phyloP scores from a whole-genome alignment of 805 yeast species.

The Ogataea nitratoaversa region DNA sequence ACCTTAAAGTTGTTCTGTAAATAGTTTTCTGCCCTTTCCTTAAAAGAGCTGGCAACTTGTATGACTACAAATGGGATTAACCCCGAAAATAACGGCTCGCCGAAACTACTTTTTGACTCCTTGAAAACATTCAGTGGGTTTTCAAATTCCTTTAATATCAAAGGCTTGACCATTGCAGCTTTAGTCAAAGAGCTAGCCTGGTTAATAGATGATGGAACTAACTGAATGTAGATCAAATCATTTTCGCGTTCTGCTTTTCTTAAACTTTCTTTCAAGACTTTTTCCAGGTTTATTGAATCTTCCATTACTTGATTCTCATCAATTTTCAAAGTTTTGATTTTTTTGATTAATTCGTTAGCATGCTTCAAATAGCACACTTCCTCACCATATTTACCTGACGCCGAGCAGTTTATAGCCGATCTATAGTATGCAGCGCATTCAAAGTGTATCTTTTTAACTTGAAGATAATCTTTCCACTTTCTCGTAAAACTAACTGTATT shows the following conservation, averaged over 20 bases:
- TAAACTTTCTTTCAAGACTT: slow-evolving; percentile 41
- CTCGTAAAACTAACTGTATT: slow-evolving; percentile 33
- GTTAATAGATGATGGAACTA: slow-evolving; percentile 43
- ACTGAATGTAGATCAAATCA: slow-evolving; percentile 69
- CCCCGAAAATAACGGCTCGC: slow-evolving; percentile 45
- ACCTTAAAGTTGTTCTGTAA: slow-evolving; percentile 38
- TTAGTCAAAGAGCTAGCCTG: slow-evolving; percentile 41
- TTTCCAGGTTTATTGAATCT: slow-evolving; percentile 49
- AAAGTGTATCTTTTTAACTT: slow-evolving; percentile 61
- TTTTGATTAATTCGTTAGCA: slow-evolving; percentile 36
- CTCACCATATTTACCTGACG: slow-evolving; percentile 57
- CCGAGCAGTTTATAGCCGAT: slow-evolving; percentile 45
- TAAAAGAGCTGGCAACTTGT: slow-evolving; percentile 62
- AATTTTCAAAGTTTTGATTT: slow-evolving; percentile 40
- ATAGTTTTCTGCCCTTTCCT: slow-evolving; percentile 58
- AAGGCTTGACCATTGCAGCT: slow-evolving; percentile 51
- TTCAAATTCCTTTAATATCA: slow-evolving; percentile 32
- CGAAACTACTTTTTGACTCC: slow-evolving; percentile 17
- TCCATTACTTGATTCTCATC: slow-evolving; percentile 41
- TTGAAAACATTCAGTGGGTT: slow-evolving; percentile 31
- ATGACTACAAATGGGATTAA: slow-evolving; percentile 65
- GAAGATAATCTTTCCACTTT: slow-evolving; percentile 63
- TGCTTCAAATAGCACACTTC: slow-evolving; percentile 56
- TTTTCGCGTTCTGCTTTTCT: slow-evolving; percentile 70
- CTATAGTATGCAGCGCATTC: slow-evolving; percentile 68